A percentile compares a stretch with the other conserved stretches of the same genome.
Conservation (phyloP, 2,329 filamentous ascomycete genomes). For the Intubia oerlemansii region DNA sequence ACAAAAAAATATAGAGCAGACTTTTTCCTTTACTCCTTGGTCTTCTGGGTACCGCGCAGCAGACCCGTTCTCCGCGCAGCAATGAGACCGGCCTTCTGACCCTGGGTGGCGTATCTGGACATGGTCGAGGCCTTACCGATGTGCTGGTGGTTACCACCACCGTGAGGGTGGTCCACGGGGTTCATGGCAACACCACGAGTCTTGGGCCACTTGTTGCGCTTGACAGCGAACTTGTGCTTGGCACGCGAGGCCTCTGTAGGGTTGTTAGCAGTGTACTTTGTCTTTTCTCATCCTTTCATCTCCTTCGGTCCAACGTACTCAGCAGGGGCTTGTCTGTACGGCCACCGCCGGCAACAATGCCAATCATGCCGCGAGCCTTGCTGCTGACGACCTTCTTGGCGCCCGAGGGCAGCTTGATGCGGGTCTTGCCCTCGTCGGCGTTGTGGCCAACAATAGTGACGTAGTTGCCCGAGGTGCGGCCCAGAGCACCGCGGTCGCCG, state of each 20-base stretch:
- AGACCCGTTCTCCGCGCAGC: conserved; percentile 98
- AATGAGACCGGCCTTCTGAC: conserved; percentile 99
- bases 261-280: conserved; percentile 2
- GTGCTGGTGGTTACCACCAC: conserved; percentile 99
- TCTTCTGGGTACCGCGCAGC: conserved; percentile 99
- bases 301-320: no score
- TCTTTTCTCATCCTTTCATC: no score
- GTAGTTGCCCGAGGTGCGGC: conserved; percentile 98
- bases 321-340: conserved; percentile 98
- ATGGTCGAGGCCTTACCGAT: conserved; percentile 99
- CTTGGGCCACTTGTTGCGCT: conserved; percentile 99
- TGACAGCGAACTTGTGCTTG: conserved; percentile 99
- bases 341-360: conserved; percentile 97
- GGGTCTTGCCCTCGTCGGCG: conserved; percentile 97
- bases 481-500: conserved; percentile 89
- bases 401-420: conserved; percentile 96
- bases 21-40: conserved; percentile 70
- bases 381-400: conserved; percentile 98
- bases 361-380: conserved; percentile 90
- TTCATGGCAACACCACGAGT: conserved; percentile 99
- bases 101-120: conserved; percentile 88
- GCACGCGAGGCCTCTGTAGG: conserved; percentile 83
- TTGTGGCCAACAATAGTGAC: conserved; percentile 96
- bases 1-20: conserved; percentile 1
- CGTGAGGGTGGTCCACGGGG: conserved; percentile 97